Evolutionary conservation across 2,329 filamentous ascomycete genomes (phyloP), one percentile per base, ranked within the genome.

Genomic region (Talaromyces pinophilus): DNA sequence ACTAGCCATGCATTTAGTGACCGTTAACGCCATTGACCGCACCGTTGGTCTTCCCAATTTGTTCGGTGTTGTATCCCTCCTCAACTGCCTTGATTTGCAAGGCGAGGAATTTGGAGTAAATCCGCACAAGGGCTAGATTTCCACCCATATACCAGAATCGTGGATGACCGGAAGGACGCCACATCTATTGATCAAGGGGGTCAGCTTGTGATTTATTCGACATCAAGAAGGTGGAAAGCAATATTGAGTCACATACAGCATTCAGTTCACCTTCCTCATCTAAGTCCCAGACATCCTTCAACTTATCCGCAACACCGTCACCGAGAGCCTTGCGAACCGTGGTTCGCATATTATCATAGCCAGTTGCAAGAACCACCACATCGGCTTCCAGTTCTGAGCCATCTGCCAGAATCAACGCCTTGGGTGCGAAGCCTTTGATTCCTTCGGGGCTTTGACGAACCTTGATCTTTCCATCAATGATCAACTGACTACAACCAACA

Each of bases 141-240:
- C 88, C 88, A 0, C 86, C 87, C 68, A 88, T 86, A 68, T 86
- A 86, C 88, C 87, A 90, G 67, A 90, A 86, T 0, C 87, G 86
- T 0, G 85, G 85, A 64, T 88, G 86, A 0, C 87, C 87, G 22
- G 82, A 88, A 25, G 79, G 79, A 66, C 84, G 83, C 86, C 87
- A 90, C 71, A 70, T 71, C 67, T 69, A 6, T 62, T 19, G 17
- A 59, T 40, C 54, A 25, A 25, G 19, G 22, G 22, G 3, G 46
- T 35, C 35, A 50, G 48, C 17, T 25, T n/a, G 15, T 38, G 46
- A 17, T n/a, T 48, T 17, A 35, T 17, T 15, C 0, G 35, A 22
- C 15, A 42, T 30, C 44, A 55, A 38, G 1, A 11, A 25, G 42
- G 11, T 10, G 59, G 67, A 30, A 52, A 28, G 25, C 44, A 52